Base-by-base conservation (phyloP, 371 early-diverging fungal species). In the Lichtheimia hyalospora region DNA sequence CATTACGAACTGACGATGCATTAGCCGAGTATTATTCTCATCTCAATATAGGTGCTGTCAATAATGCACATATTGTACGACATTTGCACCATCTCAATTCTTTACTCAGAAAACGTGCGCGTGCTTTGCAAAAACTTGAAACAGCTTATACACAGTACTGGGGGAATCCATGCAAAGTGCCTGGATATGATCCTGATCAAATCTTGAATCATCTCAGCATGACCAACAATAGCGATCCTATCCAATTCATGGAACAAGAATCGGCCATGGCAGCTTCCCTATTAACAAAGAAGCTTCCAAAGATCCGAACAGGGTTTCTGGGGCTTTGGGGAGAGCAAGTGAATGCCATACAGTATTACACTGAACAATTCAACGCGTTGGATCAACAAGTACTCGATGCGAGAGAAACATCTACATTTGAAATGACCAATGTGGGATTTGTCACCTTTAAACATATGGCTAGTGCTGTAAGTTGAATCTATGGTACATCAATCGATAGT, bases 11-110 rank as follows among this genome's bases (percentile, higher is more conserved):
- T 7, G 84, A 85, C 58, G 60, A 70, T 21, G 63, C 58, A 1
- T 58, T 87, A 12, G 73, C 81, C 1, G 77, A 79, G 0, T 87
- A 80, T 60, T 87, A 78, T 43, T 77, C 79, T 34, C 64, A 74
- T 6, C 57, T 87, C 20, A 76, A 71, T 2, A 66, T 77, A 8
- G 87, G 87, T 18, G 27, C 52, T 1, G 87, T 87, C 0, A 79
- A 82, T 53, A 74, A 70, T 43, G 73, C 77, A 12, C 74, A 84
- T 62, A 79, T 87, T 12, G 79, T 79, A 34, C 80, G 84, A 18
- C 75, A 81, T 46, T 78, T 87, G 1, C 61, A 68, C 21, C 27
- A 69, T 39, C 49, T 83, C 10, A 55, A 63, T 34, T 55, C 62
- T 5, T 49, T 74, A 42, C 58, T 81, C 10, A 60, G 66, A 54